phyloP scores from a whole-genome alignment of 2,329 filamentous ascomycete species.

The Claviceps maximensis region DNA sequence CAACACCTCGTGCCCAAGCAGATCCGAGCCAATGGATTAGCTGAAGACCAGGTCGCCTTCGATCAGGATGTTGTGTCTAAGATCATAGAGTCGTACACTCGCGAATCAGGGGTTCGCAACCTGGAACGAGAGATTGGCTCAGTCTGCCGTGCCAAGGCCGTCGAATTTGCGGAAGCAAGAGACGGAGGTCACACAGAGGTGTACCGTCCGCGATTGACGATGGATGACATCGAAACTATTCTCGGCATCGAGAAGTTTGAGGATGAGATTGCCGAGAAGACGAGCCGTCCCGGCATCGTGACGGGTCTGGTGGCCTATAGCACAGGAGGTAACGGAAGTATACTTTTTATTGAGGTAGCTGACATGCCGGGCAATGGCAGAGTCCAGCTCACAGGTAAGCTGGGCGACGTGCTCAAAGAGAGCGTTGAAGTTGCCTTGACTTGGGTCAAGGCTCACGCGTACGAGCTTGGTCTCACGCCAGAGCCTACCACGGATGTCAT shows the following conservation, averaged over 20 bases:
- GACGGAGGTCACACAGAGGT: slow-evolving; percentile 54
- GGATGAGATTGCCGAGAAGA: slow-evolving; percentile 86
- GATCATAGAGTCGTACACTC: slow-evolving; percentile 92
- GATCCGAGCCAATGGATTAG: slow-evolving; percentile 76
- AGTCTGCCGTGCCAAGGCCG: slow-evolving; percentile 88
- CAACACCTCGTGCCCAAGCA: slow-evolving; percentile 96
- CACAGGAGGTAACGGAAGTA: slow-evolving; percentile 83
- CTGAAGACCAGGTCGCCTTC: slow-evolving; percentile 60
- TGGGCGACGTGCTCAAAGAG: slow-evolving; percentile 94
- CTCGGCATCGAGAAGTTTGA: slow-evolving; percentile 89
- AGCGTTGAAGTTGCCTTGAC: slow-evolving; percentile 90
- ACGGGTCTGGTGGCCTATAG: slow-evolving; percentile 94
- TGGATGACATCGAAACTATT: slow-evolving; percentile 78
- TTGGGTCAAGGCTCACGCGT: slow-evolving; percentile 96
- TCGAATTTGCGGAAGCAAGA: slow-evolving; percentile 83
- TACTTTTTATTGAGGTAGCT: slow-evolving; percentile 95
- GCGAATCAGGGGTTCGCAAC: slow-evolving; percentile 90
- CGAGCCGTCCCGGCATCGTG: slow-evolving; percentile 75
- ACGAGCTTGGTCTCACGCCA: slow-evolving; percentile 70
- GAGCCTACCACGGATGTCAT: slow-evolving; percentile 84
- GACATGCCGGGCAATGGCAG: slow-evolving; percentile 90
- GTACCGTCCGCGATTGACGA: slow-evolving; percentile 61
- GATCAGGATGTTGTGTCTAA: slow-evolving; percentile 80
- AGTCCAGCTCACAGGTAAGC: slow-evolving; percentile 89
- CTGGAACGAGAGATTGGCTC: slow-evolving; percentile 90